Conservation (phyloP, 2,329 filamentous ascomycete genomes). For the Colletotrichum cordylinicola region DNA sequence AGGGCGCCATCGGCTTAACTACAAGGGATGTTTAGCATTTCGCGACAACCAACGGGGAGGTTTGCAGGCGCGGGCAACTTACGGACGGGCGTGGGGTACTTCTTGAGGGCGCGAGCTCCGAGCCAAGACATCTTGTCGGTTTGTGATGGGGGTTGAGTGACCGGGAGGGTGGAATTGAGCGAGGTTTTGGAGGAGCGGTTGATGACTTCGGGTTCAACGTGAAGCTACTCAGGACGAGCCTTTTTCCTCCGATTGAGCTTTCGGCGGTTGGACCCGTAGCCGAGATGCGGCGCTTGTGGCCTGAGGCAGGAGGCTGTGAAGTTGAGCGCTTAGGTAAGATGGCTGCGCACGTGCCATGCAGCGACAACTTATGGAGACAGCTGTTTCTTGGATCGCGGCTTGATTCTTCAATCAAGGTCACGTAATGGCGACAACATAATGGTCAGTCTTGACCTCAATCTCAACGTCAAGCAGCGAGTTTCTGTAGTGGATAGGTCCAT, state of each 20-base stretch:
- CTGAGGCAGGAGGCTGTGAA: constrained; percentile 26
- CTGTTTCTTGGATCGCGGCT: background rate
- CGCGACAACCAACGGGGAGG: background rate
- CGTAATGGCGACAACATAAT: background rate
- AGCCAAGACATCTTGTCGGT: constrained; percentile 75
- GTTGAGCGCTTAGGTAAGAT: background rate
- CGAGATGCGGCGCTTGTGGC: constrained; percentile 28
- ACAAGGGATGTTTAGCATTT: constrained; percentile 30
- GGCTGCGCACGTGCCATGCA: background rate
- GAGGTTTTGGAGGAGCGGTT: constrained; percentile 33
- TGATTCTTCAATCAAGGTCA: background rate
- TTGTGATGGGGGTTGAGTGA: constrained; percentile 35
- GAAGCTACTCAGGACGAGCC: constrained; percentile 43
- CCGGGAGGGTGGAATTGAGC: constrained; percentile 37
- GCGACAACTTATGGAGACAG: background rate
- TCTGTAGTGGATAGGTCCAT: background rate
- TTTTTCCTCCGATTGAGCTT: constrained; percentile 38
- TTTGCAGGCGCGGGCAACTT: constrained; percentile 46
- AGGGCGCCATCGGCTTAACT: constrained; percentile 92
- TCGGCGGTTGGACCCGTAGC: constrained; percentile 39
- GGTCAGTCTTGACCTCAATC: background rate
- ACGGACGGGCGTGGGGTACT: constrained; percentile 82
- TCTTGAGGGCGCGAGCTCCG: constrained; percentile 71
- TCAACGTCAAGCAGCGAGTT: background rate
- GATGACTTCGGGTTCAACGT: constrained; percentile 33